Percentiles rank a stretch among this genome's conserved stretches.
These are phyloP conservation scores for Hypoxylon sp. DNA, from an alignment of 2,329 filamentous ascomycete genomes.

Conservation along the genomic window DNA sequence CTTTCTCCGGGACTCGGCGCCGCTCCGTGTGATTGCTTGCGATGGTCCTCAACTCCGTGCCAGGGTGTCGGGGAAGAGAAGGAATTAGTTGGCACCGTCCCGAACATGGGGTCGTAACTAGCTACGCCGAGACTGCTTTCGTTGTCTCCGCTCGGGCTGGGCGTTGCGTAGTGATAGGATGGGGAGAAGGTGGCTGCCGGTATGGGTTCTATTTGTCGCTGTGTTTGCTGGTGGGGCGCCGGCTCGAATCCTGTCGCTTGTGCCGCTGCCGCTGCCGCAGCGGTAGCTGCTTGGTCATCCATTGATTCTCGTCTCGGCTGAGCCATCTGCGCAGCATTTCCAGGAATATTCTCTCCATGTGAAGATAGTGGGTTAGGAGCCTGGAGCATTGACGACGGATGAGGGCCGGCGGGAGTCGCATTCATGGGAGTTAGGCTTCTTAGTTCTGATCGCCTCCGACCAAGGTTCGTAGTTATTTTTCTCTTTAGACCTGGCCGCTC, in stretches of 20 bases:
- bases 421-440: slow-evolving; percentile 57
- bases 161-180: slow-evolving; percentile 60
- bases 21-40: slow-evolving; percentile 55
- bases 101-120: slow-evolving; percentile 73
- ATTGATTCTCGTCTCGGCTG: slow-evolving; percentile 56
- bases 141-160: slow-evolving; percentile 54
- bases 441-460: slow-evolving; percentile 59
- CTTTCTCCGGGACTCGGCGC: slow-evolving; percentile 63
- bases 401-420: slow-evolving; percentile 52
- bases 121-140: slow-evolving; percentile 53
- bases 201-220: slow-evolving; percentile 54
- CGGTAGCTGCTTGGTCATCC: slow-evolving; percentile 55
- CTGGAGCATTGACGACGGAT: slow-evolving; percentile 60
- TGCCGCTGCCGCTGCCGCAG: slow-evolving; percentile 55
- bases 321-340: slow-evolving; percentile 51
- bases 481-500: slow-evolving; percentile 64
- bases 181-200: slow-evolving; percentile 59
- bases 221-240: slow-evolving; percentile 48
- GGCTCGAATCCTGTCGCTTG: slow-evolving; percentile 58
- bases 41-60: slow-evolving; percentile 61
- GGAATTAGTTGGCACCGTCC: slow-evolving; percentile 67
- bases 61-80: slow-evolving; percentile 68
- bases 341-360: slow-evolving; percentile 55
- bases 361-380: slow-evolving; percentile 57
- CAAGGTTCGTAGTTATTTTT: slow-evolving; percentile 61